These are phyloP conservation scores for Yamadazyma tumulicola DNA, from an alignment of 805 yeast species.

Conservation along the genomic window DNA sequence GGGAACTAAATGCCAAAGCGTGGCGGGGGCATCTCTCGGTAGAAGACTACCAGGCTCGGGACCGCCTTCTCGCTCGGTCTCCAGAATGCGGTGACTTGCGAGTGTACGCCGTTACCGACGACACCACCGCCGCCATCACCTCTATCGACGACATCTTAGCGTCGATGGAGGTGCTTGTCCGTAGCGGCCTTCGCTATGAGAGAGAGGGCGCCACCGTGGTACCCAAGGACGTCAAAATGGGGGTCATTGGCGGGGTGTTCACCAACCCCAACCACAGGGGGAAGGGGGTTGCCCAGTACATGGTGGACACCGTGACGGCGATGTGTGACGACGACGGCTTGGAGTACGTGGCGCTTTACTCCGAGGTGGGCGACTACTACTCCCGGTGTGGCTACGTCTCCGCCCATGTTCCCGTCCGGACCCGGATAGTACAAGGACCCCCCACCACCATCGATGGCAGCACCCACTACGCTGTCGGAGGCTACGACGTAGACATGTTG, in stretches of 20 bases:
- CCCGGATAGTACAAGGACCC: slow-evolving; percentile 1
- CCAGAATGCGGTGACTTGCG: slow-evolving; percentile 7
- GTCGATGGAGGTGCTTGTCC: slow-evolving; percentile 32
- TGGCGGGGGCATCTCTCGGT: slow-evolving; percentile 35
- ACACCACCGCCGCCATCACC: slow-evolving; percentile 6
- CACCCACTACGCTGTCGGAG: not conserved
- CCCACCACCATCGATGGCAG: slow-evolving; percentile 1
- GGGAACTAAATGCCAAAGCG: slow-evolving; percentile 29
- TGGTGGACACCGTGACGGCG: slow-evolving; percentile 36
- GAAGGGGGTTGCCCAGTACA: slow-evolving; percentile 34
- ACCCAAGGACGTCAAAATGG: slow-evolving; percentile 15
- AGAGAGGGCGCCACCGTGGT: slow-evolving; percentile 7
- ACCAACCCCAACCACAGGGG: slow-evolving; percentile 34
- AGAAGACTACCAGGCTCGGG: slow-evolving; percentile 34
- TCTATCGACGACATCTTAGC: slow-evolving; percentile 24
- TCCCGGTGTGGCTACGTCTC: slow-evolving; percentile 35
- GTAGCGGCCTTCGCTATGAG: slow-evolving; percentile 26
- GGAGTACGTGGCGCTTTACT: slow-evolving; percentile 28
- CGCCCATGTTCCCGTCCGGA: slow-evolving; percentile 18
- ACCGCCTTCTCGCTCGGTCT: slow-evolving; percentile 23
- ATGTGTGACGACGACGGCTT: slow-evolving; percentile 27
- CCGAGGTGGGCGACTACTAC: slow-evolving; percentile 44
- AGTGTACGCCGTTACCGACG: slow-evolving; percentile 22
- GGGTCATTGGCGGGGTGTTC: slow-evolving; percentile 42
- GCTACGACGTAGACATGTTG: slow-evolving; percentile 14